phyloP scores from a whole-genome alignment of 148 eudicot species.

The Mesembryanthemum crystallinum region DNA sequence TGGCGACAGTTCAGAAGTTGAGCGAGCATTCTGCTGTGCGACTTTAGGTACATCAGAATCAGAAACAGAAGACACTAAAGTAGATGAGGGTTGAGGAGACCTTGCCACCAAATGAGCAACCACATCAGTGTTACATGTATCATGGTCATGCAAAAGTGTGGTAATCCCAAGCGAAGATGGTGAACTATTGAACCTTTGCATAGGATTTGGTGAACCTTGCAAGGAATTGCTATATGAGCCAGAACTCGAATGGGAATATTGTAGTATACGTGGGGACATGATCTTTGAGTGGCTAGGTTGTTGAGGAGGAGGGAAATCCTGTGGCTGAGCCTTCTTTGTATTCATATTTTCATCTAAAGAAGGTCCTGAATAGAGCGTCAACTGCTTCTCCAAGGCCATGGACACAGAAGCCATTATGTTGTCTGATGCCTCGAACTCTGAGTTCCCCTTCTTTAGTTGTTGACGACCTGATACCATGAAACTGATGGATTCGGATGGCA shows the following conservation, averaged over 20 bases:
- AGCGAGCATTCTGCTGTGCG: constrained; percentile 18
- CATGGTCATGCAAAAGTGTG: constrained; percentile 62
- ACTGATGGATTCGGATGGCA: constrained; percentile 22
- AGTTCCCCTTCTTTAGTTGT: constrained; percentile 15
- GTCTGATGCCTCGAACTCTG: constrained; percentile 21
- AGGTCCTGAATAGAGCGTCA: constrained; percentile 21
- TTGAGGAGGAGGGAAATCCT: constrained; percentile 34
- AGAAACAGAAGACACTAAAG: constrained; percentile 30
- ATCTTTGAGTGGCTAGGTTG: constrained; percentile 46
- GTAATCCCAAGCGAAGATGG: constrained; percentile 69
- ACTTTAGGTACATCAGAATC: constrained; percentile 26
- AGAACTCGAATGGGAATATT: constrained; percentile 43
- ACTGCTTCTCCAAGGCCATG: constrained; percentile 15
- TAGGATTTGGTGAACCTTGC: constrained; percentile 49
- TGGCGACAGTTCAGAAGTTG: constrained; percentile 19
- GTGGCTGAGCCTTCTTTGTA: constrained; percentile 33
- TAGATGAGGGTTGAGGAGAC: constrained; percentile 28
- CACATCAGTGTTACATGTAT: constrained; percentile 29
- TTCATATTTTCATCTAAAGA: constrained; percentile 26
- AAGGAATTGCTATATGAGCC: constrained; percentile 37
- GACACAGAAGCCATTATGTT: constrained; percentile 20
- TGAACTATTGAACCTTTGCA: constrained; percentile 56
- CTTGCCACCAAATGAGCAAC: constrained; percentile 22
- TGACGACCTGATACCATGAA: constrained; percentile 14
- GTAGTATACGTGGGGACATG: constrained; percentile 45